phyloP scores from a whole-genome alignment of 2,329 filamentous ascomycete genomes.

The Fusarium stilboides region DNA sequence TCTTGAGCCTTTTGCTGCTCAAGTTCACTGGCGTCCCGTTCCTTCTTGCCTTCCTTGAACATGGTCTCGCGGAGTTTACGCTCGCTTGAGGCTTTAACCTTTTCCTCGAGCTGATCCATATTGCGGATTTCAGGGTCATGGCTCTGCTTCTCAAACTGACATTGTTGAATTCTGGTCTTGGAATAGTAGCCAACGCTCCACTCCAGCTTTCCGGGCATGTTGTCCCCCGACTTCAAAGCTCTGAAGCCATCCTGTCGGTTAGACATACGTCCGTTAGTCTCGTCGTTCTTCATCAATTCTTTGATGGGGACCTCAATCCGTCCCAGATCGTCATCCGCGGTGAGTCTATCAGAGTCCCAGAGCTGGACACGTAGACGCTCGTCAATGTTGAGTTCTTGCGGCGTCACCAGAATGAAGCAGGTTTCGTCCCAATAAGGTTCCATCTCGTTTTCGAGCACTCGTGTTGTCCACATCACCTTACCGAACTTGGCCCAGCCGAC shows the following conservation, averaged over 20 bases:
- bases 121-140: conserved; percentile 70
- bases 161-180: conserved; percentile 74
- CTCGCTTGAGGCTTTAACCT: conserved; percentile 68
- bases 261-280: conserved; percentile 73
- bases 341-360: conserved; percentile 82
- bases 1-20: conserved; percentile 79
- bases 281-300: conserved; percentile 71
- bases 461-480: conserved; percentile 72
- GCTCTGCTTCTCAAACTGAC: conserved; percentile 74
- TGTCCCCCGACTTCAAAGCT: conserved; percentile 75
- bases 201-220: conserved; percentile 77
- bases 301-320: conserved; percentile 79
- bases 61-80: conserved; percentile 76
- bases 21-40: conserved; percentile 73
- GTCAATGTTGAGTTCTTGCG: conserved; percentile 79
- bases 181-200: conserved; percentile 82
- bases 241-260: conserved; percentile 76
- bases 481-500: conserved; percentile 86
- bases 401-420: conserved; percentile 76
- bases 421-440: conserved; percentile 81
- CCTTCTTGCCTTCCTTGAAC: conserved; percentile 59
- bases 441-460: conserved; percentile 76
- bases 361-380: conserved; percentile 79
- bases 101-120: conserved; percentile 71
- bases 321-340: conserved; percentile 81